Evolutionary conservation across 75 land plant genomes (phyloP).

Genomic region (Adiantum capillusveneris): DNA sequence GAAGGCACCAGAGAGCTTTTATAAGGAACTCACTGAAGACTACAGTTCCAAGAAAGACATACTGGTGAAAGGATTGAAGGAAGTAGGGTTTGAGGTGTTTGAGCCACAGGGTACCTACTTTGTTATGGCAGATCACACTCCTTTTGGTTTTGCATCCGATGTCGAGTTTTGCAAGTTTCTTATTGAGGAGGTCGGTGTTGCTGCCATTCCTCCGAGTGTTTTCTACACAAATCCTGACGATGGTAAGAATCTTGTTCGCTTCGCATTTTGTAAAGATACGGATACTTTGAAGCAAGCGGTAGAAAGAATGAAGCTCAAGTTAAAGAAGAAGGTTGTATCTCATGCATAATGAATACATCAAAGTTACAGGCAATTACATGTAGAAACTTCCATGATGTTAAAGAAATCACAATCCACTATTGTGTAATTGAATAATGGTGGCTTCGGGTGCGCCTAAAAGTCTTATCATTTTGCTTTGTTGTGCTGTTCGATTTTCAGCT

Average conservation of each 20-base stretch:
- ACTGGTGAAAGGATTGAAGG: constrained; percentile 75
- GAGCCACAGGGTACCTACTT: constrained; percentile 97
- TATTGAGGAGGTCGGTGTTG: constrained; percentile 91
- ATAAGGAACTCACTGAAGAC: constrained; percentile 61
- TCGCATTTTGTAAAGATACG: constrained; percentile 97
- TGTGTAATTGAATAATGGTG: too few relatives aligned
- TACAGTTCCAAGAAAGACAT: constrained; percentile 73
- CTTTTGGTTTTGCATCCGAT: constrained; percentile 79
- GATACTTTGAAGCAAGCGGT: constrained; percentile 65
- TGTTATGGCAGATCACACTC: constrained; percentile 95
- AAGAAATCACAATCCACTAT: too few relatives aligned
- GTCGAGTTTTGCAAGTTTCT: constrained; percentile 85
- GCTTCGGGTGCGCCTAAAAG: too few relatives aligned
- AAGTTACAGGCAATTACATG: too few relatives aligned
- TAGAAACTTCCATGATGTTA: too few relatives aligned
- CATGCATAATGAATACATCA: too few relatives aligned
- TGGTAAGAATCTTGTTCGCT: constrained; percentile 87
- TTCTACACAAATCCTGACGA: constrained; percentile 87
- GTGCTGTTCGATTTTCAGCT: too few relatives aligned
- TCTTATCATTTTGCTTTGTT: too few relatives aligned
- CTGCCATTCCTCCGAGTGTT: constrained; percentile 96
- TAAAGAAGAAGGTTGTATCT: constrained; percentile 15
- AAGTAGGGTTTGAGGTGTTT: constrained; percentile 77
- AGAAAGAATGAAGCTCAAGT: constrained; percentile 66
- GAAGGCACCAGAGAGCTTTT: constrained; percentile 82